phyloP scores from a whole-genome alignment of 129 eudicot genomes.

The Lactuca saligna region DNA sequence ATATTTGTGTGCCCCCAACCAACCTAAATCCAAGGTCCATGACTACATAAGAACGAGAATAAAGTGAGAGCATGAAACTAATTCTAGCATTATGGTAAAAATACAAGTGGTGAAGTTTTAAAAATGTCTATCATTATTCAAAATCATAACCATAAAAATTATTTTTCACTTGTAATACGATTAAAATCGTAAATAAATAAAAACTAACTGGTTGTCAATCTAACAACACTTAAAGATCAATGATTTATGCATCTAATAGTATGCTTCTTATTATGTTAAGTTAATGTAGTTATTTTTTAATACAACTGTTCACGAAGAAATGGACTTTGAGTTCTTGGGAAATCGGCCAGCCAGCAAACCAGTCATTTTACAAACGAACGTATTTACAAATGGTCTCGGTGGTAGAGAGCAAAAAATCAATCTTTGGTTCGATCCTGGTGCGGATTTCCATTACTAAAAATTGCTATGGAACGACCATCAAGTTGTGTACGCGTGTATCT shows the following conservation, averaged over 20 bases:
- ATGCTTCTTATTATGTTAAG: background rate
- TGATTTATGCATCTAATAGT: background rate
- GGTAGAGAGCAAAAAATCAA: conserved; percentile 62
- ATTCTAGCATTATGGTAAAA: too few relatives aligned
- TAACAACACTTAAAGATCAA: background rate
- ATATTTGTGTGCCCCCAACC: too few relatives aligned
- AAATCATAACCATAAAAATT: too few relatives aligned
- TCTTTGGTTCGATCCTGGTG: conserved; percentile 83
- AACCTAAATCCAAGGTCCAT: too few relatives aligned
- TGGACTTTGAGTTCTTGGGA: conserved; percentile 87
- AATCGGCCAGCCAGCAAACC: conserved; percentile 65
- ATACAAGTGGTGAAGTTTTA: too few relatives aligned
- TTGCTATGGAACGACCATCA: conserved; percentile 73
- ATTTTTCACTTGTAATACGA: too few relatives aligned
- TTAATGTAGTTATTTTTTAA: conserved; percentile 46
- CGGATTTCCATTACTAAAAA: conserved; percentile 65
- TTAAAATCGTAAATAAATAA: too few relatives aligned
- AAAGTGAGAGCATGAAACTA: too few relatives aligned
- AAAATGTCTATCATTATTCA: too few relatives aligned
- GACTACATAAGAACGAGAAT: too few relatives aligned
- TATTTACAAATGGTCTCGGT: conserved; percentile 60
- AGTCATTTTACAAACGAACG: conserved; percentile 59
- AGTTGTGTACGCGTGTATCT: conserved; percentile 51
- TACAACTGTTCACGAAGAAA: conserved; percentile 51
- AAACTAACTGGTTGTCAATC: too few relatives aligned